A percentile compares a stretch with the other conserved stretches of the same genome.
Evolutionary conservation across 2,329 filamentous ascomycete species (phyloP).

Genomic region (Calonectria ilicicola): DNA sequence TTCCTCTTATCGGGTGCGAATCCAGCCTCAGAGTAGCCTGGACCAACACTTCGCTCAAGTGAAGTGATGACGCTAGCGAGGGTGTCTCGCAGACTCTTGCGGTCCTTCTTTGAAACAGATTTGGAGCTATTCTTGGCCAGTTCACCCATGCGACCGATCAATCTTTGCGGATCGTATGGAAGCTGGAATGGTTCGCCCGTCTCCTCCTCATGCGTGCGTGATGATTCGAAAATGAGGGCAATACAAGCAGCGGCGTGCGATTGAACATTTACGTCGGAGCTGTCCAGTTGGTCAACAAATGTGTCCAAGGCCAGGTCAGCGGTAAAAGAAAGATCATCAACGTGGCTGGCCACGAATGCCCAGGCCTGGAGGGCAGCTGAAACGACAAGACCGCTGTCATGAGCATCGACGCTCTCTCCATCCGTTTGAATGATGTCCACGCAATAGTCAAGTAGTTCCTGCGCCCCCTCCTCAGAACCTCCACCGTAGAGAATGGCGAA

Average conservation of each 20-base stretch:
- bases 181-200: constrained; percentile 62
- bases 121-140: constrained; percentile 62
- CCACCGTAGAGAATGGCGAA: constrained; percentile 83
- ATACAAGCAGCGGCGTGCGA: constrained; percentile 84
- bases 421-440: constrained; percentile 85
- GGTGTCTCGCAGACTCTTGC: constrained; percentile 60
- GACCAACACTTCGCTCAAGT: constrained; percentile 65
- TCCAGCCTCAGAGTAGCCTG: constrained; percentile 64
- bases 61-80: constrained; percentile 66
- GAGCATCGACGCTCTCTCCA: constrained; percentile 77
- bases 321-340: constrained; percentile 79
- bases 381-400: constrained; percentile 78
- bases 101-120: constrained; percentile 61
- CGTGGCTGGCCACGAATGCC: constrained; percentile 82
- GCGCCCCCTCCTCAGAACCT: constrained; percentile 73
- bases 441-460: constrained; percentile 80
- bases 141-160: constrained; percentile 61
- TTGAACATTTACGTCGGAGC: constrained; percentile 78
- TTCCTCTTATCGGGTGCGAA: constrained; percentile 55
- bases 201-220: constrained; percentile 61
- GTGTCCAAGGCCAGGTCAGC: constrained; percentile 81
- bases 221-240: constrained; percentile 83
- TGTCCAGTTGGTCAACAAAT: constrained; percentile 88
- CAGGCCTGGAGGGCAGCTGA: constrained; percentile 81
- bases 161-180: constrained; percentile 62